Base-by-base conservation (phyloP, 768 basidiomycete genomes). In the Sarcodon sp. region DNA sequence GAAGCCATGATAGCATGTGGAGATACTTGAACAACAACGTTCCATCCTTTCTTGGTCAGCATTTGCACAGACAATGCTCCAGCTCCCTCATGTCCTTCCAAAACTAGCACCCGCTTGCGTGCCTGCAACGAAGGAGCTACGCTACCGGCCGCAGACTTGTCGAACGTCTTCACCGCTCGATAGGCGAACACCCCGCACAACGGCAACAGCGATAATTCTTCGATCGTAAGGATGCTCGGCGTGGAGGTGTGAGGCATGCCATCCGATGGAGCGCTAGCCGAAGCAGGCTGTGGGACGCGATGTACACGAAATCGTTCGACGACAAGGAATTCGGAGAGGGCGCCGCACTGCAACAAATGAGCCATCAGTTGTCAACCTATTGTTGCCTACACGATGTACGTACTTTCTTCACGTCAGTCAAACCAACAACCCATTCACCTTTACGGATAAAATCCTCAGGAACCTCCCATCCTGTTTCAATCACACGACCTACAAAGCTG, bases 371-470 rank as follows among this genome's bases (percentile, higher is more conserved):
- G 18, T 55, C 51, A 43, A 57, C 48, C 18, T 53, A 15, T 16
- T 16, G 45, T 11, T 13, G 36, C 7, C 16, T 37, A 38, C 33
- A 48, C 31, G 48, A 47, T 45, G 49, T 43, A 58, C 76, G 54
- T 53, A 90, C 91, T 80, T 89, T 92, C 53, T 73, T 70, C 9
- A 85, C 70, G 57, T 91, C 85, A 59, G 85, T 60, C 52, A 92
- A 56, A 9, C 90, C 92, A 50, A 87, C 67, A 5, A 93, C 85
- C 83, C 91, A 88, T 55, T 96, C 92, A 4, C 88, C 87, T 55
- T 79, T 79, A 58, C 72, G 73, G 21, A 78, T 66, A 16, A 72
- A 66, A n/a, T 68, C 71, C 16, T 53, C 80, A 43, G 69, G 69
- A 11, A 88, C 83, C 35, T 86, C 85, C 73, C 80, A 85, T 3